Evolutionary conservation across 2,329 filamentous ascomycete species (phyloP).

Genomic region (Alternaria gansuensis): DNA sequence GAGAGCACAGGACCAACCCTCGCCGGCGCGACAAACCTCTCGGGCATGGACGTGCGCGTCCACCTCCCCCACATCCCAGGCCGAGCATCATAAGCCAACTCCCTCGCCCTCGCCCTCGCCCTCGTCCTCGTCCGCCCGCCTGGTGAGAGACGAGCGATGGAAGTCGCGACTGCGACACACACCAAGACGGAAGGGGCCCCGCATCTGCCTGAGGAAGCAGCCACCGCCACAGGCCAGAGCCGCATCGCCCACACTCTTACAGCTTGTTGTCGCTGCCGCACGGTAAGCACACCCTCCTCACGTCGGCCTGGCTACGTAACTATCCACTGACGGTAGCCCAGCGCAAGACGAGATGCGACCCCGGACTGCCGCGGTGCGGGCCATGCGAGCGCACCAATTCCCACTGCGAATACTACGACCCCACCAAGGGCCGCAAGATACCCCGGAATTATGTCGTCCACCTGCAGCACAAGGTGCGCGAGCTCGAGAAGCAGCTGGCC

Average conservation of each 20-base stretch:
- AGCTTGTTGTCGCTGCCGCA: conserved; percentile 80
- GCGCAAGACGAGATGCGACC: conserved; percentile 97
- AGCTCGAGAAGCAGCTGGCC: conserved; percentile 81
- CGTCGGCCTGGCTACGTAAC: conserved; percentile 2
- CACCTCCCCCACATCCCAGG: conserved; percentile 28
- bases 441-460: conserved; percentile 91
- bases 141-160: conserved; percentile 31
- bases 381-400: conserved; percentile 93
- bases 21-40: conserved; percentile 29
- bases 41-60: conserved; percentile 36
- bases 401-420: conserved; percentile 94
- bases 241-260: conserved; percentile 80
- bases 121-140: conserved; percentile 17
- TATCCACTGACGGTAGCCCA: conserved; percentile 51
- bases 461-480: conserved; percentile 84
- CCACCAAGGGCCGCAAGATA: conserved; percentile 83
- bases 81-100: conserved; percentile 23
- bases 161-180: conserved; percentile 34
- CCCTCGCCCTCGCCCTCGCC: background rate
- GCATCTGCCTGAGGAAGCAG: conserved; percentile 33
- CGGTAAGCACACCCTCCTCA: conserved; percentile 61
- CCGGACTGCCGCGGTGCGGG: conserved; percentile 86
- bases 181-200: conserved; percentile 33
- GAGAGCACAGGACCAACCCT: conserved; percentile 23
- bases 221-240: conserved; percentile 47